Percentiles rank a stretch among this genome's conserved stretches.
phyloP scores from a whole-genome alignment of 805 yeast genomes.

The Metschnikowia vanudenii region DNA sequence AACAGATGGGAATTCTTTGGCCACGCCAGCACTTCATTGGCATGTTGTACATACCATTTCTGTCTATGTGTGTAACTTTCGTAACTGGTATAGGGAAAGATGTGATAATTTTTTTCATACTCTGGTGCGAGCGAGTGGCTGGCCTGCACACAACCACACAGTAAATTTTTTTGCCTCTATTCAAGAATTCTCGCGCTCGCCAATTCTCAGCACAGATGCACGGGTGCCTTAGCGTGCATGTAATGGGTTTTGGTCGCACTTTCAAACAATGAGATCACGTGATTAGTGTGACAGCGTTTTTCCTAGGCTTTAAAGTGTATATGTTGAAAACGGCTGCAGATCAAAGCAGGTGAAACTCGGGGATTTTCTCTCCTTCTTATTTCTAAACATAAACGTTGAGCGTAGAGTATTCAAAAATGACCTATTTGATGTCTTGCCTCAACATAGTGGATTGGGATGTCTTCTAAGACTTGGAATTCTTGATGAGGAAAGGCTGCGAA shows the following conservation, averaged over 20 bases:
- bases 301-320: not conserved
- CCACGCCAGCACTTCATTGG: conserved; percentile 1
- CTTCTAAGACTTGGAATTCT: too few relatives aligned
- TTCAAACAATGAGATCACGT: conserved; percentile 8
- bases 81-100: conserved; percentile 8
- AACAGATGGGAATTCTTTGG: not conserved
- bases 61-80: conserved; percentile 19
- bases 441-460: too few relatives aligned
- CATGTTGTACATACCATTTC: conserved; percentile 22
- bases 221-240: conserved; percentile 10
- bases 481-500: too few relatives aligned
- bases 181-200: too few relatives aligned
- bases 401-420: too few relatives aligned
- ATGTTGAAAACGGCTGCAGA: too few relatives aligned
- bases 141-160: conserved; percentile 3
- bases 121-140: conserved; percentile 8
- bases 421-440: too few relatives aligned
- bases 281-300: conserved; percentile 17
- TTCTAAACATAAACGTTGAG: too few relatives aligned
- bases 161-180: not conserved
- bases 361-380: too few relatives aligned
- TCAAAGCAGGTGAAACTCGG: too few relatives aligned
- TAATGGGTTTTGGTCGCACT: not conserved
- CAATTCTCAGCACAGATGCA: conserved; percentile 1
- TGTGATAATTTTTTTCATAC: conserved; percentile 21